Base-by-base conservation (phyloP, 768 basidiomycete genomes). In the Sporobolomyces pararoseus region DNA sequence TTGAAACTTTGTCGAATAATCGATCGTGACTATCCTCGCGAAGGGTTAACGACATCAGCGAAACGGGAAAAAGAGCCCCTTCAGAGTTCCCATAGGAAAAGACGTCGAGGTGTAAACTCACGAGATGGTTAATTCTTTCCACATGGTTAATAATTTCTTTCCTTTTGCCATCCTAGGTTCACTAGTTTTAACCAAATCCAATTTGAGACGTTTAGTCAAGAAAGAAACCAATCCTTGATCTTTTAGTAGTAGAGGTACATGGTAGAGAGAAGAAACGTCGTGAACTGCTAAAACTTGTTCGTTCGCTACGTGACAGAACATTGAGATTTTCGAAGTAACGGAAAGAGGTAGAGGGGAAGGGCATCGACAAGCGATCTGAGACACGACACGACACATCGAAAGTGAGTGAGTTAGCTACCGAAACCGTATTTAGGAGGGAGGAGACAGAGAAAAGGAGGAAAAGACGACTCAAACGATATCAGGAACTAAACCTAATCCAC, bases 241-340 rank as follows among this genome's bases (percentile, higher is more conserved):
- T 74, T 89, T 86, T 39, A 99, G 84, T 23, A 98, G 84, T 14
- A 98, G 84, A 6, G 95, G 95, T 52, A 98, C 95, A 77, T 98
- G 95, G 79, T 99, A 99, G 39, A 97, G 92, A 46, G 93, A 96
- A 13, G 89, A 87, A 55, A 98, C 91, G 78, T 97, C 92, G 78
- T 98, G 95, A 10, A 98, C 89, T 63, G 93, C 95, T 59, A 99
- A 84, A 47, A 98, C 95, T 76, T 84, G 82, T 76, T 90, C 87
- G 4, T 88, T 83, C 4, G 86, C 82, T 75, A 99, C 95, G 77
- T 99, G 95, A 80, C 95, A 97, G 84, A 98, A 98, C 94, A 98
- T 97, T 70, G 91, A 92, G 49, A 99, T 95, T 80, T 99, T 99
- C 77, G 88, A 85, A 81, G 93, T 95, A 42, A 94, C 95, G 0